Percentiles rank a stretch among this genome's conserved stretches.
phyloP scores from a whole-genome alignment of 1,284 basidiomycete genomes.

The Ganoderma sp. region DNA sequence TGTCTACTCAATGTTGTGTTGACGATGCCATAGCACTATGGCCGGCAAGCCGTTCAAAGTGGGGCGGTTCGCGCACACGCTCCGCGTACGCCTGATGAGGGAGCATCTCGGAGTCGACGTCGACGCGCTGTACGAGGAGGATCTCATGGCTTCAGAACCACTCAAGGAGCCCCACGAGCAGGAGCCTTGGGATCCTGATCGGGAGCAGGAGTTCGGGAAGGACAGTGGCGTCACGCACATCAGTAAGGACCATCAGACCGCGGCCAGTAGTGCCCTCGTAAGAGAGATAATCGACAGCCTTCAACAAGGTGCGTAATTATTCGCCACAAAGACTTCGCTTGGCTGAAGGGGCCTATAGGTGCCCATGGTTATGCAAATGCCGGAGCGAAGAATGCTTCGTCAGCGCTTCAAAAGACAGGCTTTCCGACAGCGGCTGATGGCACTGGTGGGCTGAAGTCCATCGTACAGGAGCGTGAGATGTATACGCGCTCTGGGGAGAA shows the following conservation, averaged over 20 bases:
- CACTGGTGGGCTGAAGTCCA: conserved; percentile 47
- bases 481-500: conserved; percentile 59
- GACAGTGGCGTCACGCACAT: conserved; percentile 46
- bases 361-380: conserved; percentile 49
- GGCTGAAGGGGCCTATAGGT: conserved; percentile 42
- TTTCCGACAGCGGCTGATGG: conserved; percentile 46
- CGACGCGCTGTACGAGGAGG: conserved; percentile 85
- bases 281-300: conserved; percentile 48
- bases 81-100: conserved; percentile 93
- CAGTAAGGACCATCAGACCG: conserved; percentile 44
- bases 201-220: conserved; percentile 65
- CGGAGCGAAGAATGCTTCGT: conserved; percentile 44
- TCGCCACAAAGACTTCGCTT: background rate
- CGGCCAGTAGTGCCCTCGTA: conserved; percentile 44
- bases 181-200: conserved; percentile 80
- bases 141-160: conserved; percentile 65
- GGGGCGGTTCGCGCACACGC: conserved; percentile 94
- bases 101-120: conserved; percentile 97
- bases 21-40: conserved; percentile 72
- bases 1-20: conserved; percentile 9
- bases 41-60: conserved; percentile 95
- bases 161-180: conserved; percentile 58
- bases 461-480: conserved; percentile 60
- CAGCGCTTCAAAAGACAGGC: conserved; percentile 51
- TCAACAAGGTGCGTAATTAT: conserved; percentile 54